Base-by-base conservation (phyloP, 345 rosid species). In the Linum lewisii region DNA sequence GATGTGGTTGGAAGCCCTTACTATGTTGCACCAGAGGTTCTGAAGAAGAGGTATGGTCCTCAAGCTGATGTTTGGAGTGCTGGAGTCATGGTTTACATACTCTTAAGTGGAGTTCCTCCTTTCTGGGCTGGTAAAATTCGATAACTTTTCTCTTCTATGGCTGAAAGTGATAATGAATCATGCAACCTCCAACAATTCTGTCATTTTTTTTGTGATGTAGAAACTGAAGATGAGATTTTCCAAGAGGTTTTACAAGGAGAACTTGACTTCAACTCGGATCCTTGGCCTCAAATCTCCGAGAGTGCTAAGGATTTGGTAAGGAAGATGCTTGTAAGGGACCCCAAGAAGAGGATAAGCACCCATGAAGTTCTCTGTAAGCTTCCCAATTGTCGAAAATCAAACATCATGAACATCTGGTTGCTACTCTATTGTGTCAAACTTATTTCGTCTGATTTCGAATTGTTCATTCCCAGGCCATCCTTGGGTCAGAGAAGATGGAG, bases 51-150 rank as follows among this genome's bases (percentile, higher is more conserved):
- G 11, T 86, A 92, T 25, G 90, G 96, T 75, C 88, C 78, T 6
- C 95, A 86, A 72, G 82, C 95, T 25, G 96, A 91, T 72, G 82
- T 91, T 51, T 91, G 96, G 98, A 91, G 98, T 63, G 95, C 90
- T 1, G 98, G 96, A 29, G 98, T 91, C 62, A 81, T 91, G 68
- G 65, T 88, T 57, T 91, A 88, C 73, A 90, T 91, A 66, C 78
- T 91, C 52, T 69, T 91, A 23, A 63, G 82, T 62, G 98, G 98
- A 1, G 86, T 83, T 9, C 96, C 96, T 70, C 98, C 98, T 58
- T 91, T 88, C 72, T 91, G 96, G 95, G 98, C 82, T 24, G 98
- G 98, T 91, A 73, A 65, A 61, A 10, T 23, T 29, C 53, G n/a
- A n/a, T 55, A n/a, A 51, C n/a, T 65, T 11, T 45, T 24, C 15